Base-by-base conservation (phyloP, 495 filamentous ascomycete genomes). In the Penicillium dipodomyicola region DNA sequence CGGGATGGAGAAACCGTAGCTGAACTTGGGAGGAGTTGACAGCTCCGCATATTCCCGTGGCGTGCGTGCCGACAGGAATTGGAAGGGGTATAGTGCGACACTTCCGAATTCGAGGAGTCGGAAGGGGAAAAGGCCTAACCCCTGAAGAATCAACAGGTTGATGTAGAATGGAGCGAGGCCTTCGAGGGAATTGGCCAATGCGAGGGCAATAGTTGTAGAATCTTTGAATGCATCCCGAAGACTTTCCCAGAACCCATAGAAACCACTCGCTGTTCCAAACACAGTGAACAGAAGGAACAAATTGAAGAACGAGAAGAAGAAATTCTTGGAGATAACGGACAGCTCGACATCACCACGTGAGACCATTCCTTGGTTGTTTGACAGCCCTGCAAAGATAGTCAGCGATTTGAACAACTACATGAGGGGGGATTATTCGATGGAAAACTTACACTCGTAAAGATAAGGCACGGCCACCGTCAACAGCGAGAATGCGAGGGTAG, bases 281-380 rank as follows among this genome's bases (percentile, higher is more conserved):
- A 95, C 84, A 3, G 94, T 96, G 68, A 97, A 97, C 43, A 97
- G 81, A 50, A 97, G 77, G 75, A 99, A 99, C 22, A 97, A 85
- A 74, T 99, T 99, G 83, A 97, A 97, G 77, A 99, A 99, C 32
- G 88, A 91, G 72, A 97, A 99, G 81, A 97, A 97, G 74, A 97
- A 99, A 67, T 97, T 99, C 77, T 99, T 99, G 54, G 91, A 96
- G 67, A 97, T 92, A 40, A 91, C 78, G 8, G 93, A 97, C 10
- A 97, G 81, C 65, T 97, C 95, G n/a, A 97, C 84, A 55, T 99
- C 95, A 23, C 88, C 89, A 61, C 89, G 90, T 1, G 94, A 97
- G 50, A 94, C 87, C 87, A 96, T 92, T 56, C 94, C 94, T 77
- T 99, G 94, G 25, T 82, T 78, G 65, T 88, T 88, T 1, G 93